Base-by-base conservation (phyloP, 352 stramenopile species). In the Thraustochytrium striatum region DNA sequence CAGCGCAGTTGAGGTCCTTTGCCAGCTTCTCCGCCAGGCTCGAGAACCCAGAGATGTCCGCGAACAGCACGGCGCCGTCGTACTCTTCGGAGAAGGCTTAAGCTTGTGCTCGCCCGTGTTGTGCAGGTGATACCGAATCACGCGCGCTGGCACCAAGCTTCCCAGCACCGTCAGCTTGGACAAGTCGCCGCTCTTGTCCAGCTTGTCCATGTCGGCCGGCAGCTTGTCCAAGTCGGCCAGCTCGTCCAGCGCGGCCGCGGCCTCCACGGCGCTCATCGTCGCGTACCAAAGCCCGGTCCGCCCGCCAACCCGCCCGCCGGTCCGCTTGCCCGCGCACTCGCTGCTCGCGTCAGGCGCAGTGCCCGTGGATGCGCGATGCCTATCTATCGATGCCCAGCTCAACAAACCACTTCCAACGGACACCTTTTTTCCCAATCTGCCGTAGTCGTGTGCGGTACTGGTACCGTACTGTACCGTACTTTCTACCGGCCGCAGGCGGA, bases 1-100 rank as follows among this genome's bases (percentile, higher is more conserved):
- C 72, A 0, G 38, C 58, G 59, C 38, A 79, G 21, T 58, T 81
- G 2, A 79, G 25, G 35, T 81, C 72, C 61, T 81, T 81, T 13
- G 72, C 72, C 3, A 81, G 59, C 41, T 81, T 79, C 61, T 81
- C 72, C 7, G 72, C 57, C 9, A 81, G 33, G 33, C 38, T 79
- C 0, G 72, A 80, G 36, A 81, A 81, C 3, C 72, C 72, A 13
- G 72, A 79, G 50, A 81, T 80, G 43, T 81, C 72, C 16, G 59
- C 72, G 32, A 81, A 81, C n/a, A 81, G 59, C 19, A 81, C 57
- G 3, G 72, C 72, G 25, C 58, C 59, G 11, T 81, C 72, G 9
- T 41, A 81, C 33, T 81, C 72, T 28, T 80, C 70, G n/a, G 70
- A 80, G 43, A 80, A 80, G 0, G 39, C 32, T 25, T 1, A 3